Percentiles rank a stretch among this genome's conserved stretches.
phyloP scores from a whole-genome alignment of 352 stramenopile species.

The Pythium periplocum region DNA sequence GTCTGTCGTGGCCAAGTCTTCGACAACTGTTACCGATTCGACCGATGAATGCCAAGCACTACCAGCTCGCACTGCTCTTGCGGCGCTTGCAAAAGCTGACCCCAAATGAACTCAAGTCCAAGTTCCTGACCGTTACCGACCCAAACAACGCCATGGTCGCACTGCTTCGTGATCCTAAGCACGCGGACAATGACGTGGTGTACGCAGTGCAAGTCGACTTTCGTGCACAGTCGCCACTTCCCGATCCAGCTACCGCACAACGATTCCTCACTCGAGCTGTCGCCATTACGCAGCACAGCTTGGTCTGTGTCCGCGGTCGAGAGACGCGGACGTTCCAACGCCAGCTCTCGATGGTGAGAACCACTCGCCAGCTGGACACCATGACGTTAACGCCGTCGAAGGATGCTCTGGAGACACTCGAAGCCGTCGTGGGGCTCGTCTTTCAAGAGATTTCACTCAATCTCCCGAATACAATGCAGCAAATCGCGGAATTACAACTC shows the following conservation, averaged over 20 bases:
- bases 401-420: constrained; percentile 42
- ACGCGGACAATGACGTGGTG: constrained; percentile 9
- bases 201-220: constrained; percentile 44
- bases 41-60: constrained; percentile 65
- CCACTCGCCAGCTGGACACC: constrained; percentile 23
- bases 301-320: constrained; percentile 49
- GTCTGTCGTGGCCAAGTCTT: constrained; percentile 40
- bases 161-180: constrained; percentile 23
- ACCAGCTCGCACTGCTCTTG: constrained; percentile 43
- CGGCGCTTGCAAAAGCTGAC: constrained; percentile 4
- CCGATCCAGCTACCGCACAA: not conserved
- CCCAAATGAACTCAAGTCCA: not conserved
- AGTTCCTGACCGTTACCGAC: no score
- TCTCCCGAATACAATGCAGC: constrained; percentile 46
- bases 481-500: constrained; percentile 50
- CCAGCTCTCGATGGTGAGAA: constrained; percentile 20
- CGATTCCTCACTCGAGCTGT: constrained; percentile 34
- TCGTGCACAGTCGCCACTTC: not conserved
- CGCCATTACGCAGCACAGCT: constrained; percentile 28
- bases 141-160: constrained; percentile 1
- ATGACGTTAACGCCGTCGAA: constrained; percentile 46
- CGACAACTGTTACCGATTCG: constrained; percentile 52
- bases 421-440: constrained; percentile 31
- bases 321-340: constrained; percentile 27
- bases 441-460: constrained; percentile 42